Evolutionary conservation across 208 protist species (phyloP).

Genomic region (Porcisia deanei): DNA sequence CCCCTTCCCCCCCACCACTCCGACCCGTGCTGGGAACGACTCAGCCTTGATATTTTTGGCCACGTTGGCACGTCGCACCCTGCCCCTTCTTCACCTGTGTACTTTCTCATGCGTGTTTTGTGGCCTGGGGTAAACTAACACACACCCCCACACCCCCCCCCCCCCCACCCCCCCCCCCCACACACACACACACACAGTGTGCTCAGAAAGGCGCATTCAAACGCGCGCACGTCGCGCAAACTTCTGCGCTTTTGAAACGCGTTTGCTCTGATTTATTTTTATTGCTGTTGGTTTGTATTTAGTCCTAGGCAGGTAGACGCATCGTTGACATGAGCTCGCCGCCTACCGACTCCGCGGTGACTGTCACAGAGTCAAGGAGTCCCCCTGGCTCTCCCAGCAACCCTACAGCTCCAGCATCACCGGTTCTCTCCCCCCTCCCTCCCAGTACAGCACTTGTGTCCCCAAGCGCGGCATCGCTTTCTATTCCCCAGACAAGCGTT

Average conservation of each 20-base stretch:
- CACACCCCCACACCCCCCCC: too few species aligned
- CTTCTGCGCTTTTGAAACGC: not conserved
- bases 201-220: not conserved
- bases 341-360: not conserved
- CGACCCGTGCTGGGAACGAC: not conserved
- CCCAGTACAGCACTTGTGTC: not conserved
- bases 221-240: not conserved
- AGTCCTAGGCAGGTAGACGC: not conserved
- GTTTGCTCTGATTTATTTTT: not conserved
- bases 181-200: too few species aligned
- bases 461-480: not conserved
- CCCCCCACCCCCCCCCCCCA: too few species aligned
- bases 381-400: slow-evolving; percentile 24
- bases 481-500: slow-evolving; percentile 19
- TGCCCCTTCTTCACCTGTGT: not conserved
- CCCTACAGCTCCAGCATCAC: slow-evolving; percentile 24
- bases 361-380: slow-evolving; percentile 5
- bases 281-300: not conserved
- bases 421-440: not conserved
- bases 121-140: not conserved
- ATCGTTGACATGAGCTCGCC: not conserved
- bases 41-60: not conserved
- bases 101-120: not conserved
- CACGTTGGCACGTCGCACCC: not conserved
- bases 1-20: not conserved